phyloP scores from a whole-genome alignment of 331 rosid genomes.

The Arachis monticola region DNA sequence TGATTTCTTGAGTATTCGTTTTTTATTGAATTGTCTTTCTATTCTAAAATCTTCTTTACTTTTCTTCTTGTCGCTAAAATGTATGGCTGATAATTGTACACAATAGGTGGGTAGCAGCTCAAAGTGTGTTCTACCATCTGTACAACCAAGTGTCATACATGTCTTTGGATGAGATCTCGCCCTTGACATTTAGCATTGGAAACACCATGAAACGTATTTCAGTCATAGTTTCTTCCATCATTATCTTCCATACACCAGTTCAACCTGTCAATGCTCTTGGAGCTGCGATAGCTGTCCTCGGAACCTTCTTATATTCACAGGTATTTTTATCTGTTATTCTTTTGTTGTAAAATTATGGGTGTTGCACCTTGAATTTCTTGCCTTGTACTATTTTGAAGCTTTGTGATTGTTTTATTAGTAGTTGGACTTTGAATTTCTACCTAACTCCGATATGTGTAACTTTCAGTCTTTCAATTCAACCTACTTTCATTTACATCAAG shows the following conservation, averaged over 20 bases:
- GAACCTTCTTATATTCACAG: conserved; percentile 99
- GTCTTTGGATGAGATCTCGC: conserved; percentile 97
- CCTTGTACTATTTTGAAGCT: conserved; percentile 25
- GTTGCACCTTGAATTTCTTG: background rate
- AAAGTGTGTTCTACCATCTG: conserved; percentile 92
- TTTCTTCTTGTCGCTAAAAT: conserved; percentile 28
- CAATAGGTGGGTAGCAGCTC: conserved; percentile 95
- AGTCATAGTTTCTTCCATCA: conserved; percentile 91
- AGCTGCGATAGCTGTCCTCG: conserved; percentile 89
- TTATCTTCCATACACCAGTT: conserved; percentile 91
- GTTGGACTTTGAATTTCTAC: conserved; percentile 44
- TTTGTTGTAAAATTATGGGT: background rate
- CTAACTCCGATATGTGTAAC: conserved; percentile 30
- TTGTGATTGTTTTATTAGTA: conserved; percentile 2
- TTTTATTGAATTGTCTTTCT: conserved; percentile 21
- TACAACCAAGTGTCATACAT: conserved; percentile 98
- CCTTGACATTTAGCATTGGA: conserved; percentile 93
- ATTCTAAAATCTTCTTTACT: background rate
- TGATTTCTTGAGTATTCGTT: background rate
- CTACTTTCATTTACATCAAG: conserved; percentile 23
- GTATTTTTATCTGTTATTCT: conserved; percentile 44
- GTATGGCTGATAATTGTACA: conserved; percentile 21
- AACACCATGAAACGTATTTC: conserved; percentile 99
- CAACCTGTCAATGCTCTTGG: conserved; percentile 95
- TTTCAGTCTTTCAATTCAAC: conserved; percentile 16